These are phyloP conservation scores for Lasiodiplodia gonubiensis DNA, from an alignment of 2,329 filamentous ascomycete genomes.

Conservation along the genomic window DNA sequence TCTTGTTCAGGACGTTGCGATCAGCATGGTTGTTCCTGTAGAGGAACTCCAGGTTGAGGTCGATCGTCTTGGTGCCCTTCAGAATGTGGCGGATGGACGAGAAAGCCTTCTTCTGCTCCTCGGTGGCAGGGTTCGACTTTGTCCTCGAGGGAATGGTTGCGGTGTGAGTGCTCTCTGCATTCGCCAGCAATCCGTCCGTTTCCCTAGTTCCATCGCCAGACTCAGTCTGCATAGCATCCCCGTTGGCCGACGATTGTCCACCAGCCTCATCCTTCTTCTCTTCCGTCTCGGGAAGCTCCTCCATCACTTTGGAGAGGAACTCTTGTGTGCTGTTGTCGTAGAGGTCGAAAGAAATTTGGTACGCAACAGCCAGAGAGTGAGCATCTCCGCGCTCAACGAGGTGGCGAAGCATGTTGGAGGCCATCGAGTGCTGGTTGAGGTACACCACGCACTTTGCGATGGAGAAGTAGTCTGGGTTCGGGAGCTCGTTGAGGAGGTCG, in stretches of 20 bases:
- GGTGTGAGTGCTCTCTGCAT: slow-evolving; percentile 57
- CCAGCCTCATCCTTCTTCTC: slow-evolving; percentile 50
- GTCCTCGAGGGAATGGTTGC: slow-evolving; percentile 54
- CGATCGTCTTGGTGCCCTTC: slow-evolving; percentile 90
- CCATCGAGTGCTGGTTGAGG: slow-evolving; percentile 83
- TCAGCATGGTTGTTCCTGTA: slow-evolving; percentile 96
- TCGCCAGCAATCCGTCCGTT: slow-evolving; percentile 63
- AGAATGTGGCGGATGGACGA: slow-evolving; percentile 68
- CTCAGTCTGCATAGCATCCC: slow-evolving; percentile 43
- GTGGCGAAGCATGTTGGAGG: slow-evolving; percentile 81
- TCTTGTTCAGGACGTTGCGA: slow-evolving; percentile 89
- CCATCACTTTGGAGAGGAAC: slow-evolving; percentile 87
- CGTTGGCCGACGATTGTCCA: slow-evolving; percentile 44
- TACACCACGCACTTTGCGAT: slow-evolving; percentile 98
- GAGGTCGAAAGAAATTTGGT: slow-evolving; percentile 96
- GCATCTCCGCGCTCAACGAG: slow-evolving; percentile 80
- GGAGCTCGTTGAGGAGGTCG: slow-evolving; percentile 92
- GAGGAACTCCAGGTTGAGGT: slow-evolving; percentile 93
- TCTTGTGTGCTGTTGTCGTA: slow-evolving; percentile 99
- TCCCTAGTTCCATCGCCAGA: slow-evolving; percentile 58
- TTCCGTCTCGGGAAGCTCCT: slow-evolving; percentile 69
- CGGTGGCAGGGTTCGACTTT: slow-evolving; percentile 51
- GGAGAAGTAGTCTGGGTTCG: slow-evolving; percentile 93
- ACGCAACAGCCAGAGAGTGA: slow-evolving; percentile 82
- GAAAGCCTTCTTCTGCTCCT: slow-evolving; percentile 61